Evolutionary conservation across 2,329 filamentous ascomycete species (phyloP).

Genomic region (Emmonsiellopsis sp.): DNA sequence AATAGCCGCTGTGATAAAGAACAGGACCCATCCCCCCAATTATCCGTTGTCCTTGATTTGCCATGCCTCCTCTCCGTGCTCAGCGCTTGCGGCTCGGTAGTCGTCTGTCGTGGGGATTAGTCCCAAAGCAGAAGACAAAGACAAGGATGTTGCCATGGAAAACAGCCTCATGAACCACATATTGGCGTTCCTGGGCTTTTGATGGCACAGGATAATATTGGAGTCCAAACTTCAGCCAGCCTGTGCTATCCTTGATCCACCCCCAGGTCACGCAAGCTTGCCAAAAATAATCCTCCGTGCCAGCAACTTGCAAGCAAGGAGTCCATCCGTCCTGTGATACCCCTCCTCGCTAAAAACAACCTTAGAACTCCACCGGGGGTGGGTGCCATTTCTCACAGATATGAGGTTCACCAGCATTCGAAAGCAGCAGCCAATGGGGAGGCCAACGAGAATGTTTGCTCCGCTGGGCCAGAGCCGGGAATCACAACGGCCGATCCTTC

Average conservation of each 20-base stretch:
- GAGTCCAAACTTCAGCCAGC: not conserved
- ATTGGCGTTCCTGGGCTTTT: not conserved
- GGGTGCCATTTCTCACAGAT: not conserved
- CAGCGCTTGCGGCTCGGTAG: not conserved
- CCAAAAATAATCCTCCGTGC: not conserved
- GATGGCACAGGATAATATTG: not conserved
- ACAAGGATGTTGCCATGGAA: slow-evolving; percentile 4
- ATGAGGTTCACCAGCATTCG: not conserved
- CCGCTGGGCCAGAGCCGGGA: not conserved
- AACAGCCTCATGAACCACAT: not conserved
- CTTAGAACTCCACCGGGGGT: not conserved
- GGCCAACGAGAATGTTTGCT: not conserved
- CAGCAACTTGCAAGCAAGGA: not conserved
- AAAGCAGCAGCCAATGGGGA: not conserved
- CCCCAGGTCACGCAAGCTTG: not conserved
- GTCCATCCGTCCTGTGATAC: not conserved
- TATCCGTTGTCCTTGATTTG: not conserved
- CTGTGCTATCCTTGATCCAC: not conserved
- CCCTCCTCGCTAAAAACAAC: too few relatives aligned
- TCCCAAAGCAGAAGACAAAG: not conserved
- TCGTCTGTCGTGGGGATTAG: not conserved
- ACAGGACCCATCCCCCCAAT: not conserved
- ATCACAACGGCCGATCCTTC: not conserved
- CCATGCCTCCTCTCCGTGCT: not conserved
- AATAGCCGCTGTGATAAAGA: not conserved